Conservation (phyloP, 2,329 filamentous ascomycete species). For the Orbilia blumenaviensis region DNA sequence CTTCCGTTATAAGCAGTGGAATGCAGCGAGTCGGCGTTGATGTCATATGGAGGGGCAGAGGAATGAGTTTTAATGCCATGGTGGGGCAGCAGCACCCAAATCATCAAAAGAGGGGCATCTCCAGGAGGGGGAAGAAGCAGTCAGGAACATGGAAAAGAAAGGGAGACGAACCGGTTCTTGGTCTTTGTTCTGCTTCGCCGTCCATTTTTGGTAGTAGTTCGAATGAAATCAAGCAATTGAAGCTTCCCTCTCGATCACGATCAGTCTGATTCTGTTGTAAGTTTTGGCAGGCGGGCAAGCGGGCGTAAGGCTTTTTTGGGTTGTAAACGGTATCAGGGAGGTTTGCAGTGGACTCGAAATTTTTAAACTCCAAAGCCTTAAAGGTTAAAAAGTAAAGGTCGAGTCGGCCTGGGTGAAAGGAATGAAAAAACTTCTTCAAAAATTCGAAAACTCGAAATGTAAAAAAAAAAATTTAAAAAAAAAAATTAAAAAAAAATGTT, state of each 20-base stretch:
- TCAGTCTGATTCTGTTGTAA: not conserved
- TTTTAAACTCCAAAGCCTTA: too few relatives aligned
- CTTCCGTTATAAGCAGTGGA: conserved; percentile 15
- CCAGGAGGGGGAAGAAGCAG: not conserved
- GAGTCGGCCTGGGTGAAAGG: not conserved
- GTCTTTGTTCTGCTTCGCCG: conserved; percentile 33
- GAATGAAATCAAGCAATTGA: not conserved
- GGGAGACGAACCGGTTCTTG: conserved; percentile 34
- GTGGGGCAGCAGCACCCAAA: conserved; percentile 22
- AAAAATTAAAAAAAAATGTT: too few relatives aligned
- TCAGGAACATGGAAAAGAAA: not conserved
- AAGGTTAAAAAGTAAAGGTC: too few relatives aligned
- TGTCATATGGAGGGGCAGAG: conserved; percentile 49
- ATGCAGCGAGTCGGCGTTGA: not conserved
- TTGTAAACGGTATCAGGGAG: too few relatives aligned
- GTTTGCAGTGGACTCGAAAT: too few relatives aligned
- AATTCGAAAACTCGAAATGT: too few relatives aligned
- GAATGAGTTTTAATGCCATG: conserved; percentile 6
- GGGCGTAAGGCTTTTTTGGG: too few relatives aligned
- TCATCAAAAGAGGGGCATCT: conserved; percentile 34
- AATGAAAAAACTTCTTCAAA: not conserved
- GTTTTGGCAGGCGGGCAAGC: too few relatives aligned
- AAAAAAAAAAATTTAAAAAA: too few relatives aligned
- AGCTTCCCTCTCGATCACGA: not conserved
- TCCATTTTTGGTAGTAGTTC: conserved; percentile 9